These are phyloP conservation scores for Ramalina intermedia DNA, from an alignment of 495 filamentous ascomycete genomes.

Conservation along the genomic window DNA sequence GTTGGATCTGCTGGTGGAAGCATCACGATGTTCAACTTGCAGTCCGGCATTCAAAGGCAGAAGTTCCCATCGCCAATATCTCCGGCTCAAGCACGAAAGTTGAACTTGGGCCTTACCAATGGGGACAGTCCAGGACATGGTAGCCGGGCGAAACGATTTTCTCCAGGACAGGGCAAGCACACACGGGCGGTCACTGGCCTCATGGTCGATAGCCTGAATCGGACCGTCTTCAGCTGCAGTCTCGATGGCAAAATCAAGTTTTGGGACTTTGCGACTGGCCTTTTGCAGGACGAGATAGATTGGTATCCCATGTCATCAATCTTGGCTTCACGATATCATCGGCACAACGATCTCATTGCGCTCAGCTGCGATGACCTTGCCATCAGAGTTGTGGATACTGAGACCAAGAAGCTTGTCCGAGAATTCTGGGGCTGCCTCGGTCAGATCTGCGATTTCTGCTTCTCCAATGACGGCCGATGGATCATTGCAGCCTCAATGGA, in stretches of 20 bases:
- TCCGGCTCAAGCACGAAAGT: conserved; percentile 45
- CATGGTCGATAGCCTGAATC: conserved; percentile 71
- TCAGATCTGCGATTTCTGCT: conserved; percentile 71
- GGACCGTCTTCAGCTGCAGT: conserved; percentile 65
- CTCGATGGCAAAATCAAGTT: conserved; percentile 95
- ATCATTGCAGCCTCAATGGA: conserved; percentile 80
- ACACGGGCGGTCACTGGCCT: conserved; percentile 72
- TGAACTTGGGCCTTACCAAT: conserved; percentile 37
- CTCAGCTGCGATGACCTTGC: conserved; percentile 79
- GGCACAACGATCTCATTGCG: conserved; percentile 72
- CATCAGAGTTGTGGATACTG: conserved; percentile 78
- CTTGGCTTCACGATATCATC: conserved; percentile 64
- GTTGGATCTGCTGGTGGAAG: conserved; percentile 69
- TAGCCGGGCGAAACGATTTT: conserved; percentile 28
- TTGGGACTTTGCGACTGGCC: conserved; percentile 79
- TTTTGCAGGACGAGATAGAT: conserved; percentile 64
- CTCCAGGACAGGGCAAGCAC: conserved; percentile 46
- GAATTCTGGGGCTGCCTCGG: conserved; percentile 84
- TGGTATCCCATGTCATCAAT: conserved; percentile 68
- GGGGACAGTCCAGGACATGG: conserved; percentile 20
- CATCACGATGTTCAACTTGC: conserved; percentile 91
- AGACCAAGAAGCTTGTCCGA: conserved; percentile 76
- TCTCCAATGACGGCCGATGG: conserved; percentile 90
- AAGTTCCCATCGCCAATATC: conserved; percentile 63
- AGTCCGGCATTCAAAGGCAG: conserved; percentile 76